These are phyloP conservation scores for Pseudogymnoascus sp. DNA, from an alignment of 2,329 filamentous ascomycete species.

Conservation along the genomic window DNA sequence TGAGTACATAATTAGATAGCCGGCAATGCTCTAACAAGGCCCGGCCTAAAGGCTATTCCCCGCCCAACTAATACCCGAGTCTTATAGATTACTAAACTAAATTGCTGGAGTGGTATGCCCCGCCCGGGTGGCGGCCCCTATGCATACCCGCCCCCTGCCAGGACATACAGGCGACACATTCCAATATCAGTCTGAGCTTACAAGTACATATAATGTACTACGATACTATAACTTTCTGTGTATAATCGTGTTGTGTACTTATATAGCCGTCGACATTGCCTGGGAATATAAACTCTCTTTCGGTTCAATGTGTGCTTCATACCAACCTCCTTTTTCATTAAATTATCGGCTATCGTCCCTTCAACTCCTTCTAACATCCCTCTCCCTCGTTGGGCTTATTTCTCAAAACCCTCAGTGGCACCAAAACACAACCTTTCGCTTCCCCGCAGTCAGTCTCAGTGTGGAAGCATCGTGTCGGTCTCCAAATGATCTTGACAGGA, in stretches of 20 bases:
- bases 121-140: neutral
- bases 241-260: neutral
- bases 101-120: neutral
- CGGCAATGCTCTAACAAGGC: neutral
- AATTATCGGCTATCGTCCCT: too few species aligned
- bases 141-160: neutral
- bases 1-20: neutral
- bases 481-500: neutral
- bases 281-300: neutral
- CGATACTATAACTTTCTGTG: neutral
- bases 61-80: neutral
- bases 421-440: neutral
- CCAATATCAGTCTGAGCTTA: neutral
- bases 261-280: neutral
- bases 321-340: neutral
- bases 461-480: neutral
- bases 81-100: neutral
- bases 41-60: neutral
- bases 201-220: neutral
- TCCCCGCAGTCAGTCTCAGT: neutral
- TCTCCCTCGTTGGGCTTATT: too few species aligned
- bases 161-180: neutral
- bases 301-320: neutral
- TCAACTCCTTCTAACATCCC: too few species aligned
- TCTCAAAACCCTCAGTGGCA: too few species aligned